Percentiles rank a stretch among this genome's conserved stretches.
These are phyloP conservation scores for Apiotrichum sp. DNA, from an alignment of 1,284 basidiomycete genomes.

Conservation along the genomic window DNA sequence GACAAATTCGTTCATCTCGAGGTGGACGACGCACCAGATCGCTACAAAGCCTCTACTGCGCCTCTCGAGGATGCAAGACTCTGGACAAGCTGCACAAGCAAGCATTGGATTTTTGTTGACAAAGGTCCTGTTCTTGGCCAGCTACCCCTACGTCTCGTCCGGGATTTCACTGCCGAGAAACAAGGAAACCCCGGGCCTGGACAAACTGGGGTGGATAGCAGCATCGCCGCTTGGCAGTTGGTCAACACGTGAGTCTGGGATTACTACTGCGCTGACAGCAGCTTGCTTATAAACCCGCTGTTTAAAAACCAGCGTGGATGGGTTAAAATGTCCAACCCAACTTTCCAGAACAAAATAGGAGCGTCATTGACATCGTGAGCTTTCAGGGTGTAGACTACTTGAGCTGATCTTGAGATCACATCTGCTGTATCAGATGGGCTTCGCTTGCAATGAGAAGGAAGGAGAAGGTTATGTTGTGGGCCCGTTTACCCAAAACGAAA, in stretches of 20 bases:
- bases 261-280: constrained; percentile 3
- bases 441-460: constrained; percentile 31
- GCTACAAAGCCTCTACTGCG: not conserved
- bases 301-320: constrained; percentile 38
- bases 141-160: constrained; percentile 23
- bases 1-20: constrained; percentile 33
- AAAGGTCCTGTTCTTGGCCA: constrained; percentile 32
- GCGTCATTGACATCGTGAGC: constrained; percentile 25
- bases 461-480: constrained; percentile 31
- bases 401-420: constrained; percentile 19
- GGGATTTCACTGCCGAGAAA: constrained; percentile 32
- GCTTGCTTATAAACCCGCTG: constrained; percentile 35
- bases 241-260: constrained; percentile 29
- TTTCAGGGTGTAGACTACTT: no score
- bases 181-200: constrained; percentile 29
- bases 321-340: constrained; percentile 33
- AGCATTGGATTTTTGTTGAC: constrained; percentile 32
- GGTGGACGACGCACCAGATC: not conserved
- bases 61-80: constrained; percentile 5
- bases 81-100: constrained; percentile 29
- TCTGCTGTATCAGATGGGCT: constrained; percentile 34
- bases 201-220: constrained; percentile 13
- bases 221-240: constrained; percentile 31
- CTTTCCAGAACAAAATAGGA: constrained; percentile 29
- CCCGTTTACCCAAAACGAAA: constrained; percentile 23